Base-by-base conservation (phyloP, 441 rosid genomes). In the Isatis lusitanica region DNA sequence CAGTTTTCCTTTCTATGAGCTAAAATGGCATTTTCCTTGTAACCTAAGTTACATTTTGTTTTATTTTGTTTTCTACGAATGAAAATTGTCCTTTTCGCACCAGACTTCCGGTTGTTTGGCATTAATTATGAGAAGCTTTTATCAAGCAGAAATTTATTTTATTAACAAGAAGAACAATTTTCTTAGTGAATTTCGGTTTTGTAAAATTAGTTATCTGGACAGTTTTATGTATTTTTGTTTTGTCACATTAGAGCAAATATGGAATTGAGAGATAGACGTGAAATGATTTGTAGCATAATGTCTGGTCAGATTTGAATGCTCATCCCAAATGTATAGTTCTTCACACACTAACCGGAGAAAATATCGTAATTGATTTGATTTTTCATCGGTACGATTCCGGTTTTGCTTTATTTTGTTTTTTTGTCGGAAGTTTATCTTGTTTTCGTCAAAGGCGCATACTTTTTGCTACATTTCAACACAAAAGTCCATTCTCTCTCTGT, bases 341-440 rank as follows among this genome's bases (percentile, higher is more conserved):
- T 44, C 30, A 35, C 31, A 33, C 26, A 36, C 9, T 1, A 71
- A 72, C 75, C 70, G 63, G 63, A 9, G 10, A 17, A 39, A 26
- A 26, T 3, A 16, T 43, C n/a, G 39, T 9, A 7, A 11, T 21
- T 15, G 26, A 57, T 55, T 30, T 35, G 77, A 65, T 56, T 6
- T 56, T 6, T 1, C 11, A 58, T 18, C 30, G 44, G 3, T 65
- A 46, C 68, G 30, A 33, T 33, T 52, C 18, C 10, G 53, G 40
- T 35, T 74, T 59, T 56, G 38, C 40, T 28, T 39, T 39, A 16
- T 40, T 21, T 61, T 24, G 2, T 40, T 26, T 9, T 1, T n/a
- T 63, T n/a, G n/a, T 42, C 13, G 6, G 18, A 48, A 58, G 62
- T 48, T 44, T 55, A 74, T 74, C 78, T 66, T 66, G 51, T 55